These are phyloP conservation scores for Cercis canadensis DNA, from an alignment of 306 rosid species.

Conservation along the genomic window DNA sequence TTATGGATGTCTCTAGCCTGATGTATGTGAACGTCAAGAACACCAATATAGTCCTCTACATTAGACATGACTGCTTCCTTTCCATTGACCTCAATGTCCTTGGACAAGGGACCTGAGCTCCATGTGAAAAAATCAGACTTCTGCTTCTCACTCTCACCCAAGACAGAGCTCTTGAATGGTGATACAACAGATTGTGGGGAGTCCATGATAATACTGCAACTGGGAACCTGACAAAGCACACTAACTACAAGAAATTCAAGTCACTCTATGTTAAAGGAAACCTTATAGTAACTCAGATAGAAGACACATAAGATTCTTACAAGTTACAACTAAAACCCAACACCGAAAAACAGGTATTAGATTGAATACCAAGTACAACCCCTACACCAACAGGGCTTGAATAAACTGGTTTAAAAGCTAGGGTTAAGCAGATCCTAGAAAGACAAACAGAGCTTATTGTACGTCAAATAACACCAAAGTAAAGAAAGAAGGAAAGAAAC, in stretches of 20 bases:
- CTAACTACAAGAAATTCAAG: slow-evolving; percentile 31
- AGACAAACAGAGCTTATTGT: slow-evolving; percentile 1
- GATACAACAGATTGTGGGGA: slow-evolving; percentile 93
- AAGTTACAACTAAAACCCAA: slow-evolving; percentile 17
- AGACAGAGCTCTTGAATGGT: slow-evolving; percentile 59
- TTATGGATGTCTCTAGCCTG: slow-evolving; percentile 92
- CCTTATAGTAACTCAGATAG: slow-evolving; percentile 11
- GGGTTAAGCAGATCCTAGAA: slow-evolving; percentile 36
- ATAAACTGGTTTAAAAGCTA: slow-evolving; percentile 21
- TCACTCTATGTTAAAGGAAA: slow-evolving; percentile 22
- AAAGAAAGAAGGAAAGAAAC: background rate
- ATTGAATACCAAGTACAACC: slow-evolving; percentile 19
- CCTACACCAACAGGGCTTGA: slow-evolving; percentile 17
- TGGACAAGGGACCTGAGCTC: slow-evolving; percentile 41
- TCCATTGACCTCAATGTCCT: slow-evolving; percentile 58
- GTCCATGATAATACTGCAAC: slow-evolving; percentile 62
- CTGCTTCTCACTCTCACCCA: slow-evolving; percentile 52
- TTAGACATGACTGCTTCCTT: slow-evolving; percentile 44
- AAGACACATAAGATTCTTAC: slow-evolving; percentile 9
- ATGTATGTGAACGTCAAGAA: slow-evolving; percentile 73
- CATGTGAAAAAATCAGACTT: slow-evolving; percentile 35
- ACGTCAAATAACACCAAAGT: slow-evolving; percentile 18
- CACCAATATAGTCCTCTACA: slow-evolving; percentile 60
- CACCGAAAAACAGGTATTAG: slow-evolving; percentile 9
- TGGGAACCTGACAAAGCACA: slow-evolving; percentile 47